A percentile compares a stretch with the other conserved stretches of the same genome.
Conservation (phyloP, 1,284 basidiomycete species). For the Irpex sp. region DNA sequence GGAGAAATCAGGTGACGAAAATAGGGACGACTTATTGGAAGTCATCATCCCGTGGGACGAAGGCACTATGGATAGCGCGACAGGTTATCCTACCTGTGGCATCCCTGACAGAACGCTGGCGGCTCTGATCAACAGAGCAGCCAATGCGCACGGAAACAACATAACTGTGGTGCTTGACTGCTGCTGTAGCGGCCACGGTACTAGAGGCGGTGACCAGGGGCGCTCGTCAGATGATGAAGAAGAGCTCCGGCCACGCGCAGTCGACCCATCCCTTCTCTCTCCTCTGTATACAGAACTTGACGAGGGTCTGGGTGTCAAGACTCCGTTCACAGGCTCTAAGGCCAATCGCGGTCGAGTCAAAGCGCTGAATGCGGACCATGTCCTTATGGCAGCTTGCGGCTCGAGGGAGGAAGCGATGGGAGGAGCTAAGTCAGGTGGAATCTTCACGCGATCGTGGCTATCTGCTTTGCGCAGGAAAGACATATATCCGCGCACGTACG, state of each 20-base stretch:
- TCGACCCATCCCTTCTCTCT: background rate
- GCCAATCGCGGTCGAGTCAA: background rate
- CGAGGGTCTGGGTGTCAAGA: background rate
- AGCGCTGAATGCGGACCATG: conserved; percentile 5
- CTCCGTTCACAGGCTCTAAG: background rate
- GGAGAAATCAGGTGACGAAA: conserved; percentile 1
- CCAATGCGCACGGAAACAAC: conserved; percentile 10
- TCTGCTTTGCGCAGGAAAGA: conserved; percentile 3
- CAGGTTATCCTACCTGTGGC: background rate
- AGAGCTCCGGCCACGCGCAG: conserved; percentile 1
- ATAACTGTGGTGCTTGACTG: conserved; percentile 13
- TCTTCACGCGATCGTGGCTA: conserved; percentile 9
- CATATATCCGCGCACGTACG: conserved; percentile 12
- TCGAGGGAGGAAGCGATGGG: conserved; percentile 8
- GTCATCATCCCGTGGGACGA: conserved; percentile 13
- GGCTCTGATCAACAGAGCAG: conserved; percentile 4
- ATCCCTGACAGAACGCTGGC: conserved; percentile 14
- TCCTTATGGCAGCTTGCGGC: conserved; percentile 13
- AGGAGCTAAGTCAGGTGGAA: background rate
- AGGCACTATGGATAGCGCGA: conserved; percentile 1
- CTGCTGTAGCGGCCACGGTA: conserved; percentile 13
- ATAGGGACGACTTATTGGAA: conserved; percentile 1
- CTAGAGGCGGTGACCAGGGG: background rate
- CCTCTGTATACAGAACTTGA: conserved; percentile 9
- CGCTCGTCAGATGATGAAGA: conserved; percentile 14